A percentile compares a stretch with the other conserved stretches of the same genome.
Conservation (phyloP, 768 basidiomycete species). For the Phlebiopsis gigantea region DNA sequence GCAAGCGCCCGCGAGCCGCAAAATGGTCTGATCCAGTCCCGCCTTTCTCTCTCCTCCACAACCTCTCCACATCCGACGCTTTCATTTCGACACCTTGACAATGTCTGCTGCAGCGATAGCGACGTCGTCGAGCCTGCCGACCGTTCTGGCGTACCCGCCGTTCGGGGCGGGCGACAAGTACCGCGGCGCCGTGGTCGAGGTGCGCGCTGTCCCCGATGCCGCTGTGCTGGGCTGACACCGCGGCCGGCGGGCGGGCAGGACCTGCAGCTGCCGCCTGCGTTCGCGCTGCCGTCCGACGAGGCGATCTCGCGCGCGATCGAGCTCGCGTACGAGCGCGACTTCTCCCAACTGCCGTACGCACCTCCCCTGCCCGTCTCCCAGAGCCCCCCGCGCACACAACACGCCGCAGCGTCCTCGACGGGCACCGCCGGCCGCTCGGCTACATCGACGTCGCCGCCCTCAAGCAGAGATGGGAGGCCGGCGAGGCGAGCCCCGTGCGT, state of each 20-base stretch:
- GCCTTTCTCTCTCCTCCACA: neutral
- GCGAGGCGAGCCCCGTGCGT: slow-evolving; percentile 64
- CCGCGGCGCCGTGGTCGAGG: slow-evolving; percentile 89
- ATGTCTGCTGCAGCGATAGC: neutral
- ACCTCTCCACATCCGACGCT: neutral
- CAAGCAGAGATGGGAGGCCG: slow-evolving; percentile 75
- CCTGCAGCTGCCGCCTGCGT: slow-evolving; percentile 82
- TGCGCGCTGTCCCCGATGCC: slow-evolving; percentile 22
- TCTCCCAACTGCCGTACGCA: slow-evolving; percentile 84
- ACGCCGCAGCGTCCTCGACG: slow-evolving; percentile 62
- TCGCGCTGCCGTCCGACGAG: slow-evolving; percentile 69
- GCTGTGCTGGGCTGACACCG: neutral
- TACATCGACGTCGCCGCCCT: slow-evolving; percentile 76
- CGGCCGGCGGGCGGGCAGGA: slow-evolving; percentile 39
- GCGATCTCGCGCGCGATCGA: slow-evolving; percentile 74
- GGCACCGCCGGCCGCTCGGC: slow-evolving; percentile 68
- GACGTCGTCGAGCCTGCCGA: neutral
- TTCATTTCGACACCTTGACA: neutral
- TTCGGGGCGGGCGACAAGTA: slow-evolving; percentile 48
- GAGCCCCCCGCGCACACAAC: neutral
- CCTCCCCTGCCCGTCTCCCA: neutral
- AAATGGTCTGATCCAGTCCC: slow-evolving; percentile 6
- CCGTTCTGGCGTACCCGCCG: slow-evolving; percentile 1
- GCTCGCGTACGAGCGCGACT: slow-evolving; percentile 89
- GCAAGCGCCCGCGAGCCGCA: neutral